Base-by-base conservation (phyloP, 2,329 filamentous ascomycete species). In the Bipolaris gigantea region DNA sequence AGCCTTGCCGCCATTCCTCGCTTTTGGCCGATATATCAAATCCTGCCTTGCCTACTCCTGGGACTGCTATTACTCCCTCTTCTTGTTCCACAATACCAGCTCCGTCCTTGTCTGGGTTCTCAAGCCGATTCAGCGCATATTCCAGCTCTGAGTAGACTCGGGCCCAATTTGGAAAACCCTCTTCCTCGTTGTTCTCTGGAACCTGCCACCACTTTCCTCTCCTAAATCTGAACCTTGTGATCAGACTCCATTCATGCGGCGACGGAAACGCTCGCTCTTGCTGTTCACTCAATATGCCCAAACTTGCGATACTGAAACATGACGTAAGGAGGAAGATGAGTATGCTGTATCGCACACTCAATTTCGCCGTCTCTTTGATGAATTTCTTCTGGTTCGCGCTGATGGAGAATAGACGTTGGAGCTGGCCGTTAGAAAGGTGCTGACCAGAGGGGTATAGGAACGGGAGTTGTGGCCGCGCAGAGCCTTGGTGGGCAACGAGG, bases 1-100 rank as follows among this genome's bases (percentile, higher is more conserved):
- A 97, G 1, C 91, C 92, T 50, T 90, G 81, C 65, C 88, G 81
- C 93, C 92, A 97, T 45, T 88, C 81, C 73, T 95, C 90, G 59
- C 86, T 88, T 78, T 92, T 96, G 6, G 76, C 81, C 1, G 84
- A 84, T 51, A 94, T 79, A 70, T 96, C 90, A 60, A 85, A 85
- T 0, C 85, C 85, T 2, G 80, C 78, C 48, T 69, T 73, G 18
- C 71, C 71, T 15, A 73, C 53, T 1, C 69, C 71, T 4, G 68
- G 69, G 5, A 72, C 67, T 16, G 68, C 4, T 13, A 72, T 75
- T 0, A 79, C 83, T 2, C 81, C 83, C 34, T 81, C 80, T 6
- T 79, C 77, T 55, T 86, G 80, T 61, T 86, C 82, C 7, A 75
- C 64, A 27, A 93, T 68, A 0, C 82, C 89, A 25, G 82, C 79